Conservation (phyloP, 2,329 filamentous ascomycete genomes). For the Botrytis sinoallii region DNA sequence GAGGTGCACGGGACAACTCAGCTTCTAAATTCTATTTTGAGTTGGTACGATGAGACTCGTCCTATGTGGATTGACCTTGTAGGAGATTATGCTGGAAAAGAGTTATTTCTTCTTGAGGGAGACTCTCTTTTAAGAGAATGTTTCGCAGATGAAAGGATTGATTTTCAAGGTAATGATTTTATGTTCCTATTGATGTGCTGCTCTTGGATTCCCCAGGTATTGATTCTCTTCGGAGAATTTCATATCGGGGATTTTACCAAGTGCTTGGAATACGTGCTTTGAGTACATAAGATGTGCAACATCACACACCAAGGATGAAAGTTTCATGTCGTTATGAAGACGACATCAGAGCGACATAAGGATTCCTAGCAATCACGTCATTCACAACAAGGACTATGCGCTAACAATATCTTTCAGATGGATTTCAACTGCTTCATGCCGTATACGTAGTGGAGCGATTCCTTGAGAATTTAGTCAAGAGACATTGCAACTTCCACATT, state of each 20-base stretch:
- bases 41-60: slow-evolving; percentile 43
- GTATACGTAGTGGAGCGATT: slow-evolving; percentile 67
- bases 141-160: slow-evolving; percentile 59
- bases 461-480: slow-evolving; percentile 54
- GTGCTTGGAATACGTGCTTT: not conserved
- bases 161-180: slow-evolving; percentile 50
- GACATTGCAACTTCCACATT: slow-evolving; percentile 69
- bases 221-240: slow-evolving; percentile 3
- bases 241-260: not conserved
- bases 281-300: not conserved
- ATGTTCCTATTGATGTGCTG: not conserved
- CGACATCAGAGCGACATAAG: not conserved
- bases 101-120: slow-evolving; percentile 70
- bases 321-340: not conserved
- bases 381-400: not conserved
- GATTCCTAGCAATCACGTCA: too few species aligned
- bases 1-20: slow-evolving; percentile 16
- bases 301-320: not conserved
- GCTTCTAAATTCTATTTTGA: slow-evolving; percentile 29
- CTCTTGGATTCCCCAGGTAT: not conserved
- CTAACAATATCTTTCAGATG: slow-evolving; percentile 42
- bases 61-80: slow-evolving; percentile 60
- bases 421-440: slow-evolving; percentile 70
- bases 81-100: slow-evolving; percentile 71
- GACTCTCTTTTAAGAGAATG: slow-evolving; percentile 67